phyloP scores from a whole-genome alignment of 2,329 filamentous ascomycete species.

The Alternaria angustiovoidea region DNA sequence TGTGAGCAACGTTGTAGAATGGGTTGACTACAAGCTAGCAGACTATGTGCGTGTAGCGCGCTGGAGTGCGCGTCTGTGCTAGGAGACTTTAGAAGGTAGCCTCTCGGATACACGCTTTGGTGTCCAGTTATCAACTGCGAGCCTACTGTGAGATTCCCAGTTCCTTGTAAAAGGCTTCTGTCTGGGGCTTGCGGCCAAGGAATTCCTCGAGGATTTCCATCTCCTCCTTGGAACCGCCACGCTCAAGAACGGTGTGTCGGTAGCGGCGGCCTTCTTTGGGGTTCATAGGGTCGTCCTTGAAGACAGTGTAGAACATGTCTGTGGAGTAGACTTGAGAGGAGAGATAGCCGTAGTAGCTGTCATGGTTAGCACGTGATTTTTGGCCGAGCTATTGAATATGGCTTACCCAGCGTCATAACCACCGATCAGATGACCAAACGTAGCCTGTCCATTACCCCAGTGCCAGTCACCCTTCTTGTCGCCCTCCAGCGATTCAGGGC shows the following conservation, averaged over 20 bases:
- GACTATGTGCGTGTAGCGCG: too few relatives aligned
- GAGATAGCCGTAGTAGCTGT: slow-evolving; percentile 70
- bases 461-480: slow-evolving; percentile 51
- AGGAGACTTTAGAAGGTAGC: too few relatives aligned
- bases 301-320: slow-evolving; percentile 86
- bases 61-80: too few relatives aligned
- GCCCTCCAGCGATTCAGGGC: slow-evolving; percentile 71
- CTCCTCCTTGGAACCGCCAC: slow-evolving; percentile 80
- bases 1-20: too few relatives aligned
- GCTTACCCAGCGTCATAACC: slow-evolving; percentile 78
- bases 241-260: slow-evolving; percentile 79
- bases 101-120: too few relatives aligned
- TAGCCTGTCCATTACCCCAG: slow-evolving; percentile 81
- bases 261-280: slow-evolving; percentile 76
- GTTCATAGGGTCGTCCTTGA: slow-evolving; percentile 81
- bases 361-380: background rate
- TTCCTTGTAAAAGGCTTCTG: slow-evolving; percentile 82
- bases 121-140: too few relatives aligned
- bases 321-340: slow-evolving; percentile 80
- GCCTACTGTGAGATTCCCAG: slow-evolving; percentile 61
- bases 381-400: background rate
- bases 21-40: too few relatives aligned
- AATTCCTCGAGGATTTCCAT: slow-evolving; percentile 83
- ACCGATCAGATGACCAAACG: slow-evolving; percentile 82
- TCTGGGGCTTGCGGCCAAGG: slow-evolving; percentile 76